A percentile compares a stretch with the other conserved stretches of the same genome.
Evolutionary conservation across 208 protist genomes (phyloP).

Genomic region (Leishmania lainsoni): DNA sequence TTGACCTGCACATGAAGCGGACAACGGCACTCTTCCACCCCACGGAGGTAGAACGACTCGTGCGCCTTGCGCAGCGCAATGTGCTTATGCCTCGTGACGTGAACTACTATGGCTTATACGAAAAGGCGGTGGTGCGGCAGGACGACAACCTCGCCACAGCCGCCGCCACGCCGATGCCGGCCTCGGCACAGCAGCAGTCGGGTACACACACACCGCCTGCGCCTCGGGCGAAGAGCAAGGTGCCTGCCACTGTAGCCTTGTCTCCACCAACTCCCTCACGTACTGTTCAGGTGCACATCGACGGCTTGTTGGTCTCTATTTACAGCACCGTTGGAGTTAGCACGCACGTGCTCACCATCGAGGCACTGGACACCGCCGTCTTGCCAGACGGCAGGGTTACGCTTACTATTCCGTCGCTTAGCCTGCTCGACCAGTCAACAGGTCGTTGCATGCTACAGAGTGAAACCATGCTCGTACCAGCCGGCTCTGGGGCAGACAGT

Average conservation of each 20-base stretch:
- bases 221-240: neutral
- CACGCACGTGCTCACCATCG: constrained; percentile 63
- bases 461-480: neutral
- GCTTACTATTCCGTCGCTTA: constrained; percentile 45
- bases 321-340: constrained; percentile 64
- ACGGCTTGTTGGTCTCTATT: constrained; percentile 54
- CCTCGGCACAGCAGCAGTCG: neutral
- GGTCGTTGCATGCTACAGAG: constrained; percentile 54
- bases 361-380: constrained; percentile 40
- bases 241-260: neutral
- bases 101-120: constrained; percentile 53
- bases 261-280: constrained; percentile 14
- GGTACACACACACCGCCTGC: neutral
- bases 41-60: constrained; percentile 61
- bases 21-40: constrained; percentile 59
- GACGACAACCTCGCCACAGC: neutral
- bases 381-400: constrained; percentile 39
- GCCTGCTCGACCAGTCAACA: constrained; percentile 68
- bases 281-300: constrained; percentile 53
- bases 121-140: constrained; percentile 9
- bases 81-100: constrained; percentile 48
- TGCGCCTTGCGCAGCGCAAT: constrained; percentile 67
- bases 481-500: neutral
- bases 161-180: neutral
- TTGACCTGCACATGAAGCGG: constrained; percentile 60